These are phyloP conservation scores for Coleophoma cylindrospora DNA, from an alignment of 2,329 filamentous ascomycete species.

Conservation along the genomic window DNA sequence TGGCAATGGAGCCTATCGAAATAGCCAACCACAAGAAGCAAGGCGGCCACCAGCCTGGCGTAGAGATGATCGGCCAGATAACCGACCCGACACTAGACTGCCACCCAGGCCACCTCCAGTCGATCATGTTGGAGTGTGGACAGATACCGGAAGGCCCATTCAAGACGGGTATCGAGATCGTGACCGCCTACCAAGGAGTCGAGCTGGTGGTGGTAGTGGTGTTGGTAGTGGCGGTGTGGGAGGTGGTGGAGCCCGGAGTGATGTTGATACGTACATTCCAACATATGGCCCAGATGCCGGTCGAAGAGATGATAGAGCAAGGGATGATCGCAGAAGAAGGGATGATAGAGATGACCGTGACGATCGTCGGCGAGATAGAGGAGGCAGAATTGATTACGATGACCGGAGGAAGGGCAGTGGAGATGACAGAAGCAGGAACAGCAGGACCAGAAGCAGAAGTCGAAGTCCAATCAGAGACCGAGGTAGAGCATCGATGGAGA, in stretches of 20 bases:
- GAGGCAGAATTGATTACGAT: constrained; percentile 27
- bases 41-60: constrained; percentile 25
- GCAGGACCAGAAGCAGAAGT: constrained; percentile 40
- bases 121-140: constrained; percentile 15
- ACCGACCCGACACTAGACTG: constrained; percentile 22
- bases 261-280: constrained; percentile 46
- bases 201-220: constrained; percentile 14
- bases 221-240: constrained; percentile 5
- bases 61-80: constrained; percentile 21
- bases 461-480: constrained; percentile 32
- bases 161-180: constrained; percentile 14
- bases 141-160: constrained; percentile 22
- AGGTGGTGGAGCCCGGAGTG: constrained; percentile 9
- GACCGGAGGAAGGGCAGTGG: constrained; percentile 24
- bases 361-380: constrained; percentile 30
- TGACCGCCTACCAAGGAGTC: constrained; percentile 4
- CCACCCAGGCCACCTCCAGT: constrained; percentile 23
- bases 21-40: constrained; percentile 21
- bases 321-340: constrained; percentile 29
- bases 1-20: constrained; percentile 16
- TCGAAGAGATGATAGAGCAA: constrained; percentile 33
- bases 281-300: constrained; percentile 35
- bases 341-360: constrained; percentile 27
- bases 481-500: constrained; percentile 24
- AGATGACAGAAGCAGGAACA: constrained; percentile 23